Percentiles rank a stretch among this genome's conserved stretches.
Evolutionary conservation across 2,329 filamentous ascomycete genomes (phyloP).

Genomic region (Fonsecaea nubica): DNA sequence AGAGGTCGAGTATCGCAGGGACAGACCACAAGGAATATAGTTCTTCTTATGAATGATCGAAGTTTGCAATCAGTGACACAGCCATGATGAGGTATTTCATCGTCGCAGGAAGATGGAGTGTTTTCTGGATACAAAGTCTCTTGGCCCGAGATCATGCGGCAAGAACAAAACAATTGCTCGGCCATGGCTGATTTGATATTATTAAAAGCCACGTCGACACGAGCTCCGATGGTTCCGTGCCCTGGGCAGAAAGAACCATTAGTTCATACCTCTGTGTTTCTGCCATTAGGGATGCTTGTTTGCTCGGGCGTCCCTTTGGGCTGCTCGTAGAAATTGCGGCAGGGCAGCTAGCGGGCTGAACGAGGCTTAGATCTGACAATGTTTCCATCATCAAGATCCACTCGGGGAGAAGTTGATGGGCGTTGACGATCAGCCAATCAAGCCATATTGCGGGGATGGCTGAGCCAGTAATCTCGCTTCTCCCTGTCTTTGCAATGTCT

Average conservation of each 20-base stretch:
- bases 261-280: not conserved
- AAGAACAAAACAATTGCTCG: not conserved
- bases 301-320: not conserved
- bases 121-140: not conserved
- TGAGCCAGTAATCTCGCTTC: not conserved
- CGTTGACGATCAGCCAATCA: conserved; percentile 5
- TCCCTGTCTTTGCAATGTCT: not conserved
- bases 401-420: not conserved
- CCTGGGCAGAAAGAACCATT: not conserved
- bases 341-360: conserved; percentile 1
- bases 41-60: not conserved
- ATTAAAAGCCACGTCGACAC: not conserved
- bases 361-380: conserved; percentile 20
- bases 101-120: not conserved
- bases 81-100: conserved; percentile 3
- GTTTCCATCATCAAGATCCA: conserved; percentile 19
- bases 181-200: not conserved
- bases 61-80: not conserved
- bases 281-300: not conserved
- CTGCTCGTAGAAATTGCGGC: not conserved
- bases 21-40: not conserved
- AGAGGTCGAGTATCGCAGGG: not conserved
- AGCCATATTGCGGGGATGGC: not conserved
- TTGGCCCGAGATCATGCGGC: not conserved
- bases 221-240: not conserved